These are phyloP conservation scores for Saccharomyces hybrid DNA, from an alignment of 1,139 yeast species.

Conservation along the genomic window DNA sequence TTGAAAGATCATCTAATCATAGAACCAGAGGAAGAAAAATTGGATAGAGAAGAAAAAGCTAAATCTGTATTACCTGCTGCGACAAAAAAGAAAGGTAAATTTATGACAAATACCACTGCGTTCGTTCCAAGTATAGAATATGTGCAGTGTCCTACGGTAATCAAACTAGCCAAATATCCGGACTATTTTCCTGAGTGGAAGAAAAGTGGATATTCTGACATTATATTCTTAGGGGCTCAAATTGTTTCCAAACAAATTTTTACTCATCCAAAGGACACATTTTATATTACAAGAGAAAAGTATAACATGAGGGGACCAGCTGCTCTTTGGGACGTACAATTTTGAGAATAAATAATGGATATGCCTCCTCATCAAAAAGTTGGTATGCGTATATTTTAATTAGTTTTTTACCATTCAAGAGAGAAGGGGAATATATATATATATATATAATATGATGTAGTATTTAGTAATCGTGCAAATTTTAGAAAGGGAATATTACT, in stretches of 20 bases:
- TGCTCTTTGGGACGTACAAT: conserved; percentile 45
- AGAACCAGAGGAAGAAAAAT: conserved; percentile 34
- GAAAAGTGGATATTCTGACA: conserved; percentile 70
- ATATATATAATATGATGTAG: not conserved
- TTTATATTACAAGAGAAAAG: conserved; percentile 60
- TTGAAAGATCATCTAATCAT: conserved; percentile 48
- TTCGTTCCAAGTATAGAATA: conserved; percentile 37
- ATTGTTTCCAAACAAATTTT: conserved; percentile 82
- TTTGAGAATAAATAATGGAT: conserved; percentile 27
- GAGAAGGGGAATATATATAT: not conserved
- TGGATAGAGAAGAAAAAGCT: conserved; percentile 31
- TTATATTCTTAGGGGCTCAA: conserved; percentile 76
- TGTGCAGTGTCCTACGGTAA: conserved; percentile 67
- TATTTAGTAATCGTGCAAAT: not conserved
- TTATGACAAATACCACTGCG: conserved; percentile 18
- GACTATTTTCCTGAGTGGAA: conserved; percentile 97
- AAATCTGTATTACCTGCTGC: conserved; percentile 16
- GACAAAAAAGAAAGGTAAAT: conserved; percentile 25
- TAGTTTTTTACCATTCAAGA: not conserved
- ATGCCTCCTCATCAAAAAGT: conserved; percentile 4
- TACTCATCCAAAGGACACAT: conserved; percentile 54
- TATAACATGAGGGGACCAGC: conserved; percentile 77
- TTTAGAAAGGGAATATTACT: not conserved
- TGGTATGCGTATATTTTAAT: not conserved
- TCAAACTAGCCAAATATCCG: conserved; percentile 65